Evolutionary conservation across 1,139 yeast species (phyloP).

Genomic region (Nematodospora anomalae): DNA sequence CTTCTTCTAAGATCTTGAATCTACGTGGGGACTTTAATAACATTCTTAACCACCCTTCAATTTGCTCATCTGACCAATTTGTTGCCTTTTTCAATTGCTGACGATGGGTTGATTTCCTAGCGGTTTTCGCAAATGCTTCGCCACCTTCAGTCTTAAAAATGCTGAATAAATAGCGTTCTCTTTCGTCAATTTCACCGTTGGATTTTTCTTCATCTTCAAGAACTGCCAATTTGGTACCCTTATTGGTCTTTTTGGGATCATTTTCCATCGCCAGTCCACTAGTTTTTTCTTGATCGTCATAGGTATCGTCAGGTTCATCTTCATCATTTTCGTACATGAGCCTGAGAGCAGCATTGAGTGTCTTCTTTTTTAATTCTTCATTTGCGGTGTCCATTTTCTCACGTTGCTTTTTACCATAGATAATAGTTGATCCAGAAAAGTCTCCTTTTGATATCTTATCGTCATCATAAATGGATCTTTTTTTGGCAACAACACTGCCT

Average conservation of each 20-base stretch:
- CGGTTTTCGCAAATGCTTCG: constrained; percentile 44
- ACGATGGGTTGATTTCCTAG: constrained; percentile 55
- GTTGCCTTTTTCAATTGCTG: constrained; percentile 51
- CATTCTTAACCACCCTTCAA: constrained; percentile 92
- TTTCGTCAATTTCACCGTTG: constrained; percentile 11
- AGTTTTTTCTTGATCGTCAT: constrained; percentile 65
- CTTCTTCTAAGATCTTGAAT: constrained; percentile 61
- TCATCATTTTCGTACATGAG: constrained; percentile 73
- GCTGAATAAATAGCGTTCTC: constrained; percentile 54
- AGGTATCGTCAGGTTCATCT: constrained; percentile 82
- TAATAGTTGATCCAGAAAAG: constrained; percentile 19
- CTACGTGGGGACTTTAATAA: constrained; percentile 63
- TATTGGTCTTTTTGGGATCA: constrained; percentile 5
- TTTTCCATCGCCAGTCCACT: constrained; percentile 31
- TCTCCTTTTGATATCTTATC: constrained; percentile 30
- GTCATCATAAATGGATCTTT: constrained; percentile 29
- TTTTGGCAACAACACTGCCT: constrained; percentile 6
- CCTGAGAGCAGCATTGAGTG: constrained; percentile 63
- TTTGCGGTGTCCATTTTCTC: constrained; percentile 9
- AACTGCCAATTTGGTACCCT: constrained; percentile 7
- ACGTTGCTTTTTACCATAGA: constrained; percentile 22
- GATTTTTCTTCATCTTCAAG: constrained; percentile 5
- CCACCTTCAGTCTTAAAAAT: constrained; percentile 53
- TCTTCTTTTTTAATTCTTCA: constrained; percentile 47
- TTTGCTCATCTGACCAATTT: constrained; percentile 83